Percentiles rank a stretch among this genome's conserved stretches.
phyloP scores from a whole-genome alignment of 2,329 filamentous ascomycete genomes.

The Fusarium sp. region DNA sequence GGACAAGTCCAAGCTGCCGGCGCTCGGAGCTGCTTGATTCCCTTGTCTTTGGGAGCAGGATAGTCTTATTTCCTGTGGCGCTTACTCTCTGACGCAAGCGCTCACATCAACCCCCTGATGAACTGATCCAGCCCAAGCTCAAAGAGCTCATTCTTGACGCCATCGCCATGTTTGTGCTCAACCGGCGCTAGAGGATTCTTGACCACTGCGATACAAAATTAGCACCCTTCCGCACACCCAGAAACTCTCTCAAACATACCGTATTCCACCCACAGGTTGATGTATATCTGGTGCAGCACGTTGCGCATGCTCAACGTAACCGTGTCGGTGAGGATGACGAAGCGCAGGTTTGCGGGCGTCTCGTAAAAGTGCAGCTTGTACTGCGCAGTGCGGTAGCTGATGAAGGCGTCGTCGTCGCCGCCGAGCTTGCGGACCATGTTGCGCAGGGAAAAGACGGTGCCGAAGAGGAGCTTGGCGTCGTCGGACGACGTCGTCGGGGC shows the following conservation, averaged over 20 bases:
- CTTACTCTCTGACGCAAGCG: not conserved
- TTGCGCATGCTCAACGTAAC: constrained; percentile 91
- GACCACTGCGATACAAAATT: constrained; percentile 62
- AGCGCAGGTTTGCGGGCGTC: constrained; percentile 94
- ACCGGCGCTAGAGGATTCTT: constrained; percentile 78
- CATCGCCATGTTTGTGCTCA: constrained; percentile 75
- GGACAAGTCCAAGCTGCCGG: not conserved
- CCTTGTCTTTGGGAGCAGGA: not conserved
- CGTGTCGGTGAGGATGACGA: constrained; percentile 95
- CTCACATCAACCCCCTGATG: constrained; percentile 73
- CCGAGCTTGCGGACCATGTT: constrained; percentile 98
- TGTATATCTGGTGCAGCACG: constrained; percentile 97
- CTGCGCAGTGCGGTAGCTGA: constrained; percentile 91
- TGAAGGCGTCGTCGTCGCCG: constrained; percentile 93
- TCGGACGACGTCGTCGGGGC: constrained; percentile 65
- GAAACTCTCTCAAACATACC: constrained; percentile 62
- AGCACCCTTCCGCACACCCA: not conserved
- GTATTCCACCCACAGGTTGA: constrained; percentile 97
- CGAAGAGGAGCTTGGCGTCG: constrained; percentile 97
- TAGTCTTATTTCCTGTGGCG: constrained; percentile 16
- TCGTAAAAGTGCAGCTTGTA: constrained; percentile 99
- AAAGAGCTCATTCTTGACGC: constrained; percentile 79
- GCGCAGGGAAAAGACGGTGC: constrained; percentile 93
- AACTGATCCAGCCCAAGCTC: constrained; percentile 82
- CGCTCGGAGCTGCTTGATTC: not conserved